Evolutionary conservation across 495 filamentous ascomycete genomes (phyloP), one percentile per base, ranked within the genome.

Genomic region (Hamigera avellanea): DNA sequence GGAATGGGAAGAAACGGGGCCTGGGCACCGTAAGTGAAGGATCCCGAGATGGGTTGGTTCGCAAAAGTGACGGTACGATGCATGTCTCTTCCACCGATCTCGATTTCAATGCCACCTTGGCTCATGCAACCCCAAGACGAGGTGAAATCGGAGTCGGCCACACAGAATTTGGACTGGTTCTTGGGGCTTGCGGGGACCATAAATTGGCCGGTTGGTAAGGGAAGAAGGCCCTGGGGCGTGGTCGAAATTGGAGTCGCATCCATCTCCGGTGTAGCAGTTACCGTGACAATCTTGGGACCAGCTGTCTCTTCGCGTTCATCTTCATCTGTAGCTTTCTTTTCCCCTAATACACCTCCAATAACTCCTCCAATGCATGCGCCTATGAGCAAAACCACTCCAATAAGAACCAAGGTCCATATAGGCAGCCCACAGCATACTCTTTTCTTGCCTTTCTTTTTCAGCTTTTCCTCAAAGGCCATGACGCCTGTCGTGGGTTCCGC

Each of bases 21-120:
- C 46, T 93, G 86, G 23, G 83, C 63, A 3, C 87, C 87, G 50
- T 86, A 93, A 1, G 62, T 61, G 42, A 71, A 76, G 47, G 50
- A 57, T 33, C 41, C 55, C 44, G 38, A 49, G 40, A 45, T 66
- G 25, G 36, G 41, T 23, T 53, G 36, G 21, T 46, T 52, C 6
- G 40, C 34, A 26, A 60, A 59, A 3, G 52, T 36, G 17, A 62
- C 50, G 6, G 40, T 58, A 29, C 49, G 48, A 0, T 50, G 40
- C 4, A 40, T 40, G 15, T 46, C 40, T 7, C 35, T 32, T 16
- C 46, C 47, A 14, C 35, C 46, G 19, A 69, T 21, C 14, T 53
- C 48, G 23, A 78, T 53, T 3, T 53, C 57, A 5, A 76, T 49
- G 37, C 69, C 43, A 9, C 47, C 50, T 7, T 49, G 27, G 23